phyloP scores from a whole-genome alignment of 805 yeast genomes.

The Wickerhamiella domercqiae region DNA sequence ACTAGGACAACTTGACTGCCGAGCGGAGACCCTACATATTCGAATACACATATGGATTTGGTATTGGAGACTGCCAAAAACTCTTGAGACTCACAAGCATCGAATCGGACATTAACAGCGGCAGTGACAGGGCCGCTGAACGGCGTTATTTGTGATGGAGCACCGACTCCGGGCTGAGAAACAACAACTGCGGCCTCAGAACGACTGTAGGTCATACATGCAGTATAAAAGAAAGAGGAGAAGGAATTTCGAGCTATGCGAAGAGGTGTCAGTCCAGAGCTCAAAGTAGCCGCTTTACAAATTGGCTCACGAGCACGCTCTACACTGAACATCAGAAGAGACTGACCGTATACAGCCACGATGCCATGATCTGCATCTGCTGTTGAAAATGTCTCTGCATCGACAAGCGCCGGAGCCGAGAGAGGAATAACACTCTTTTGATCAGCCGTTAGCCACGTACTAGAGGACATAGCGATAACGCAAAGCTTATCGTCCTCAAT shows the following conservation, averaged over 20 bases:
- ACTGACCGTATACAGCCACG: slow-evolving; percentile 42
- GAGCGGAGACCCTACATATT: slow-evolving; percentile 7
- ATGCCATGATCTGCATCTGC: slow-evolving; percentile 39
- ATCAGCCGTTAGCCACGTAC: slow-evolving; percentile 32
- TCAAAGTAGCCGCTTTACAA: background rate
- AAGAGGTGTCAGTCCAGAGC: background rate
- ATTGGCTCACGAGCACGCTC: background rate
- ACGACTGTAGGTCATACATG: background rate
- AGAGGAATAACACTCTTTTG: slow-evolving; percentile 18
- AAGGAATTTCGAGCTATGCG: background rate
- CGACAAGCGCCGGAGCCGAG: slow-evolving; percentile 25
- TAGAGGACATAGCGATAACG: slow-evolving; percentile 37
- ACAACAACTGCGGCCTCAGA: background rate
- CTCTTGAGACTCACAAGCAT: slow-evolving; percentile 4
- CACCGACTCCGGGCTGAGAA: background rate
- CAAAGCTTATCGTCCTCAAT: slow-evolving; percentile 9
- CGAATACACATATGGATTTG: background rate
- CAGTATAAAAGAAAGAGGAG: background rate
- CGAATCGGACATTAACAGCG: background rate
- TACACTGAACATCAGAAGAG: slow-evolving; percentile 33
- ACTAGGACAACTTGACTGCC: slow-evolving; percentile 27
- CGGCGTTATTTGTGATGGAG: background rate
- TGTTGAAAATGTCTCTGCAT: slow-evolving; percentile 41
- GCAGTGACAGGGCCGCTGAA: background rate
- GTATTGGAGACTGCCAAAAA: slow-evolving; percentile 9